Conservation (phyloP, 2,329 filamentous ascomycete genomes). For the Aspergillus terreus region DNA sequence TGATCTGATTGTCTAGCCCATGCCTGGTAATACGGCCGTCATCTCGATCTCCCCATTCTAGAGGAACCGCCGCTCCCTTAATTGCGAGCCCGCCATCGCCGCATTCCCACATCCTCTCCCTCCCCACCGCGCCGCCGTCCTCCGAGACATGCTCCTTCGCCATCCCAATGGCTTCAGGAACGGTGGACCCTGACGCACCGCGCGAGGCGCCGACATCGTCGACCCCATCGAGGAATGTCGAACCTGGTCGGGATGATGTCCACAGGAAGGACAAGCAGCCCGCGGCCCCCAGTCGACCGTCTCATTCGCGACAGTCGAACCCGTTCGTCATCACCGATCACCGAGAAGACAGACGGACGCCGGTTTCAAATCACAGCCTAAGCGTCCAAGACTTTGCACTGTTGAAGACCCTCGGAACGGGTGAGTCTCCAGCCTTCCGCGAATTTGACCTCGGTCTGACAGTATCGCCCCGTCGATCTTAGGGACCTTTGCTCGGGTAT, state of each 20-base stretch:
- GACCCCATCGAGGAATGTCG: constrained; percentile 11
- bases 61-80: constrained; percentile 2
- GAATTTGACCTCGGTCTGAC: constrained; percentile 11
- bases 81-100: constrained; percentile 10
- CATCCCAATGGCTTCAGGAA: constrained; percentile 39
- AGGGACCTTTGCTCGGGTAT: constrained; percentile 52
- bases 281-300: constrained; percentile 24
- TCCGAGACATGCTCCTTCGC: constrained; percentile 31
- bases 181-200: constrained; percentile 32
- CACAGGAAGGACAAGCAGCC: constrained; percentile 30
- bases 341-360: constrained; percentile 35
- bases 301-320: constrained; percentile 28
- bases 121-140: constrained; percentile 8
- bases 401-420: constrained; percentile 48
- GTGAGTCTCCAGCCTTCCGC: constrained; percentile 26
- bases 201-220: constrained; percentile 24
- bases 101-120: constrained; percentile 4
- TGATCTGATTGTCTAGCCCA: background rate
- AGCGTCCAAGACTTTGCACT: constrained; percentile 44
- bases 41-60: background rate
- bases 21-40: background rate
- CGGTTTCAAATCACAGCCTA: constrained; percentile 35
- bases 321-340: constrained; percentile 37
- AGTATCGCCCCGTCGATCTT: background rate
- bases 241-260: constrained; percentile 18